phyloP scores from a whole-genome alignment of 192 early-diverging fungal species.

The Backusella sp. region DNA sequence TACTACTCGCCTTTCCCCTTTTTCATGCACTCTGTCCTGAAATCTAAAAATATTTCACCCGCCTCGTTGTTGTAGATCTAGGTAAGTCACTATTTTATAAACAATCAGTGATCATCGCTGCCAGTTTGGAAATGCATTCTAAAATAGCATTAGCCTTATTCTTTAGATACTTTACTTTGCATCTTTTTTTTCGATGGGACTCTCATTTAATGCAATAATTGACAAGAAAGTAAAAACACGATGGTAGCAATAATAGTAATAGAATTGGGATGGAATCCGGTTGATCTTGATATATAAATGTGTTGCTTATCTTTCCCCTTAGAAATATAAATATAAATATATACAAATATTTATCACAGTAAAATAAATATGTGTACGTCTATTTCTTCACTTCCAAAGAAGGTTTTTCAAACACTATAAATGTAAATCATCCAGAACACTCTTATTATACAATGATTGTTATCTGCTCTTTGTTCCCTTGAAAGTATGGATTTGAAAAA shows the following conservation, averaged over 20 bases:
- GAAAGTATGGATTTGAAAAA: neutral
- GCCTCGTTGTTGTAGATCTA: constrained; percentile 2
- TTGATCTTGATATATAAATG: neutral
- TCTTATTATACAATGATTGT: neutral
- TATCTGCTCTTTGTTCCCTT: neutral
- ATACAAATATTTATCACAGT: neutral
- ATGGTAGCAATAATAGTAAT: neutral
- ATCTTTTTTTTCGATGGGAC: neutral
- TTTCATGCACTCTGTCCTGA: constrained; percentile 10
- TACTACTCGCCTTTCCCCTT: neutral
- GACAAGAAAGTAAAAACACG: neutral
- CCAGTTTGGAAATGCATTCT: neutral
- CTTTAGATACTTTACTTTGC: neutral
- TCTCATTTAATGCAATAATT: neutral
- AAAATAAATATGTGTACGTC: neutral
- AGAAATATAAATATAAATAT: neutral
- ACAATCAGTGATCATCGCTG: neutral
- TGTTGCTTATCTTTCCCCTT: neutral
- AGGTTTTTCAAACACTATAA: neutral
- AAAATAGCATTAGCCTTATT: neutral
- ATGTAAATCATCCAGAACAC: neutral
- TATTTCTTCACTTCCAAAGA: no score
- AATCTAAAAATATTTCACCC: neutral
- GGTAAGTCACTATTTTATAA: neutral
- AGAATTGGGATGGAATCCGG: neutral